Evolutionary conservation across 306 rosid species (phyloP), one percentile per base, ranked within the genome.

Genomic region (Pterocarpus macrocarpus): DNA sequence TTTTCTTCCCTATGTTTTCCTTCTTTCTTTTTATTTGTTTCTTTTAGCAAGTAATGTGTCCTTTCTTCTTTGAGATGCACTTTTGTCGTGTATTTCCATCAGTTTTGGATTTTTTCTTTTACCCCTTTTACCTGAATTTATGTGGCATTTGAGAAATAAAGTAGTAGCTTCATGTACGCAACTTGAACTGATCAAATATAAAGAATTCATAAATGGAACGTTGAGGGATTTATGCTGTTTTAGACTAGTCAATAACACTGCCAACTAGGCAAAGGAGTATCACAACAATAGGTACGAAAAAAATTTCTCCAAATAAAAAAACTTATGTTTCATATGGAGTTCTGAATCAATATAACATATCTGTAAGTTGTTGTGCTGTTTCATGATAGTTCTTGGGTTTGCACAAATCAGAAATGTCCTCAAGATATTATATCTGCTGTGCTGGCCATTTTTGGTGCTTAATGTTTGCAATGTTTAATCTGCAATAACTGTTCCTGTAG

Each of bases 401-500:
- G 32, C 44, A 12, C n/a, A 69, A 41, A 11, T 9, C 1, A 35
- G 32, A 63, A 55, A 80, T 28, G n/a, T 34, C 57, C 44, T 59
- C 9, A 22, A 69, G 65, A 41, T 58, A 62, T 64, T 71, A 52
- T 61, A 39, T 39, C 33, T 12, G 71, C 16, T 41, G 59, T 1
- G 36, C 36, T 52, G 14, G 5, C 30, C 45, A 45, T 22, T 75
- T 47, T 57, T 36, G 28, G 73, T 22, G 55, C 59, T 55, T 77
- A 28, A 11, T 73, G 13, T 65, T 8, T 8, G 59, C 57, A 62
- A 12, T 74, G 49, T 70, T 83, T 75, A 64, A 79, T 80, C 71
- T 3, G 17, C 62, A 33, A 58, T 56, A 32, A 34, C 43, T 83
- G 64, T 75, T 70, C 55, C 35, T 81, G 77, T 87, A 95, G 99